Evolutionary conservation across 2,329 filamentous ascomycete species (phyloP), one percentile per base, ranked within the genome.

Genomic region (Corynespora cassiicola): DNA sequence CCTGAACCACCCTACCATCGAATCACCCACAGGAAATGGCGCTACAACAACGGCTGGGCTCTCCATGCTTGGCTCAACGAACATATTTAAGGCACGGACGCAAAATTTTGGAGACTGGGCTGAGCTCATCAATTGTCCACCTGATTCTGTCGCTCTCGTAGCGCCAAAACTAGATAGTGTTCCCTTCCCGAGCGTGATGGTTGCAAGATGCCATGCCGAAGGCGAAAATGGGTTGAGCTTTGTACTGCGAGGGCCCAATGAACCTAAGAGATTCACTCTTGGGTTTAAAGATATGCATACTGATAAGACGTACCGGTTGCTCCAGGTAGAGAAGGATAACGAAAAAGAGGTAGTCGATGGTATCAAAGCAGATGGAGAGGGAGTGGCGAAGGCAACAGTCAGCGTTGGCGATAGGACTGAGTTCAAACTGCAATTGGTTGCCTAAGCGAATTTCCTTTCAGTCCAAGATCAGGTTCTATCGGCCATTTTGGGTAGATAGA

Each of bases 181-280:
- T 1, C 31, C 47, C 5, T 53, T 41, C 24, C 50, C 50, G 5
- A 36, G 48, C 16, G 50, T 50, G 3, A 36, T 53, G 3, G 50
- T 53, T 15, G 50, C 38, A 7, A 53, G 47, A 34, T 35, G 33
- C 2, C 47, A 39, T 30, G 46, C 47, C 15, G 38, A 50, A 17
- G 47, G 43, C 16, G 42, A 36, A 5, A 21, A 40, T 12, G 40
- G 39, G 4, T 28, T 53, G 2, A 44, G 48, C 19, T 17, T 53
- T n/a, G 50, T 53, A 3, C 18, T 53, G 17, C 48, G 48, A 17
- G 36, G 36, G 6, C 42, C 41, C 5, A 37, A 37, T n/a, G 16
- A 48, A 19, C 16, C 31, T 16, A 42, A 42, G 3, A 20, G 14
- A 12, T 48, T 47, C 24, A 21, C 30, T 6, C 38, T 55, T 2